phyloP scores from a whole-genome alignment of 2,329 filamentous ascomycete species.

The Fusarium sp. region DNA sequence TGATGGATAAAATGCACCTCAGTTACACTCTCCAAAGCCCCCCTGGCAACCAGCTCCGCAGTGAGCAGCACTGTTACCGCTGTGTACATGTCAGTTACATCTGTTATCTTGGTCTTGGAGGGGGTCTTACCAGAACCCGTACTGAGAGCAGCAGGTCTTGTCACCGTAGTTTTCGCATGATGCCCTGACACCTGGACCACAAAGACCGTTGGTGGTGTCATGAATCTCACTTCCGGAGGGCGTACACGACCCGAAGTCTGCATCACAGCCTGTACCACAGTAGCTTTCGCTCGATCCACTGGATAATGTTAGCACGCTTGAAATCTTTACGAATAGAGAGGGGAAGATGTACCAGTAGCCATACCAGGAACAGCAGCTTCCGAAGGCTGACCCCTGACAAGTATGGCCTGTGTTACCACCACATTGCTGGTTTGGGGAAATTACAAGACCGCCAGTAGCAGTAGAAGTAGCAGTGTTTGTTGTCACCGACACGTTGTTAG shows the following conservation, averaged over 20 bases:
- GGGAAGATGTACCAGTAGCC: constrained; percentile 51
- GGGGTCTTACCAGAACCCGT: constrained; percentile 49
- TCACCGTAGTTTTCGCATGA: constrained; percentile 47
- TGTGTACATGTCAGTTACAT: constrained; percentile 25
- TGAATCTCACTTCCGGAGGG: constrained; percentile 33
- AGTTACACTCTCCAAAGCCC: constrained; percentile 48
- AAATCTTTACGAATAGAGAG: background rate
- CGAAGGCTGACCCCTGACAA: constrained; percentile 50
- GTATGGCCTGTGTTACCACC: constrained; percentile 50
- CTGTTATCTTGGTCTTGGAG: background rate
- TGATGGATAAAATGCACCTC: constrained; percentile 8
- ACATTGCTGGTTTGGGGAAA: constrained; percentile 52
- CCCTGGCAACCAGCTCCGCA: constrained; percentile 50
- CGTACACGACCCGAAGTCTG: constrained; percentile 49
- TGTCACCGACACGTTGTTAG: constrained; percentile 14
- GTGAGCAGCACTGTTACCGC: constrained; percentile 43
- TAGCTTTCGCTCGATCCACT: constrained; percentile 48
- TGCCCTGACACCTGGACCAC: constrained; percentile 46
- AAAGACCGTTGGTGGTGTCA: constrained; percentile 52
- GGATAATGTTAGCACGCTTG: constrained; percentile 8
- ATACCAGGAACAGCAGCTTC: constrained; percentile 54
- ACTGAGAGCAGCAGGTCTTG: constrained; percentile 51
- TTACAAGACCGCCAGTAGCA: constrained; percentile 33
- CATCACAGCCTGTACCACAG: constrained; percentile 54
- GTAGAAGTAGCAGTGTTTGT: constrained; percentile 26